Evolutionary conservation across 805 yeast species (phyloP).

Genomic region (Debaryomyces hansenii): DNA sequence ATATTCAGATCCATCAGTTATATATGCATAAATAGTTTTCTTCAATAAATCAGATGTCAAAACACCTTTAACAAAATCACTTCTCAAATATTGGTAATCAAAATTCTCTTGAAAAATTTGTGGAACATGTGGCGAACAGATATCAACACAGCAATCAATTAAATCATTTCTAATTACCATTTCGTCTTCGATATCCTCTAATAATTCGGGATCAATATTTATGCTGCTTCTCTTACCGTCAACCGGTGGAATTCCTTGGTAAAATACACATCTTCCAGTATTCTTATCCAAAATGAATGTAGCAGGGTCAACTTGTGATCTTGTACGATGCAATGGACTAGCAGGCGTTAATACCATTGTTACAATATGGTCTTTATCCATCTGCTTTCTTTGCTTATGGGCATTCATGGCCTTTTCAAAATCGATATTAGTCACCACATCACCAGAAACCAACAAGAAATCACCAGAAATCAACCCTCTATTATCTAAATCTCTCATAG

Average conservation of each 20-base stretch:
- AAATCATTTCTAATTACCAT: constrained; percentile 85
- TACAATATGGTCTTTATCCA: constrained; percentile 87
- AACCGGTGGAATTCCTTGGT: constrained; percentile 70
- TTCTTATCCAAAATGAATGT: constrained; percentile 76
- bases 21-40: constrained; percentile 86
- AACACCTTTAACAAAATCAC: constrained; percentile 89
- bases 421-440: constrained; percentile 90
- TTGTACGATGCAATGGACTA: constrained; percentile 77
- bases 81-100: constrained; percentile 84
- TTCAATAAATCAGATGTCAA: constrained; percentile 86
- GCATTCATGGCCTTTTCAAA: constrained; percentile 68
- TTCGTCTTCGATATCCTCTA: constrained; percentile 69
- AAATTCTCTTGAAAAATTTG: constrained; percentile 95
- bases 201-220: constrained; percentile 78
- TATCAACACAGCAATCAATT: constrained; percentile 95
- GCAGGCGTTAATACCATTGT: constrained; percentile 93
- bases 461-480: constrained; percentile 89
- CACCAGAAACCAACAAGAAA: constrained; percentile 88
- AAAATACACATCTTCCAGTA: constrained; percentile 76
- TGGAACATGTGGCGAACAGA: constrained; percentile 92
- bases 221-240: constrained; percentile 40
- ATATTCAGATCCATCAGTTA: constrained; percentile 70
- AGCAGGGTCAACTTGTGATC: constrained; percentile 81
- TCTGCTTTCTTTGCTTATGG: constrained; percentile 68
- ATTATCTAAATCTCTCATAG: constrained; percentile 92